Evolutionary conservation across 805 yeast species (phyloP), one percentile per base, ranked within the genome.

Genomic region (Candida ipomoeae): DNA sequence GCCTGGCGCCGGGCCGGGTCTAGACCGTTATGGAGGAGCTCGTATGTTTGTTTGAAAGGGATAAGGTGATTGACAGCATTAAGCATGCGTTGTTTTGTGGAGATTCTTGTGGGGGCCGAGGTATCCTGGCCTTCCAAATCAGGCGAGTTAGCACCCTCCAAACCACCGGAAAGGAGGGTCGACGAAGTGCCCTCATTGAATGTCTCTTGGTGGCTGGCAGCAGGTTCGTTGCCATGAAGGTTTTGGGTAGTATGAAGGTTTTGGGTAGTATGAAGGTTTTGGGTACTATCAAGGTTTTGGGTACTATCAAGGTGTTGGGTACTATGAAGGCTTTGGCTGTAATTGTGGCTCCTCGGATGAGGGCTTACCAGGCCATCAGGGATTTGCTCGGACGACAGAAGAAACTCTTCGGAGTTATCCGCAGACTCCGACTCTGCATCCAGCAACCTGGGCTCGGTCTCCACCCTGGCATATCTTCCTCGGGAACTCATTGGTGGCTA

Each of bases 41-140:
- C 76, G 52, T 73, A 73, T 6, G 78, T 73, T 48, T 71, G 76
- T 46, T 58, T 66, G 40, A 73, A 61, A 3, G 77, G 75, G n/a
- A 73, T 53, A 8, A 73, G 51, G 40, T 63, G 67, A 48, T 66
- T 60, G 7, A 69, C 50, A 8, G 68, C 71, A 48, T 67, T 67
- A 46, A 62, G 52, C 18, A 69, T 56, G 17, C 76, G 58, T 48
- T 66, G 66, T 21, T 55, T 60, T 5, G 69, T 57, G 5, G 74
- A 60, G 15, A 71, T 57, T 17, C 58, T 42, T 20, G 50, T 55
- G 5, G 49, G 40, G n/a, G 40, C 17, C 14, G 41, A 18, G 1
- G 48, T n/a, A 6, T 23, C 39, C 55, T 71, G 74, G 55, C 46
- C 57, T 45, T 70, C 75, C 49, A 69, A 57, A 53, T 69, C 73